Conservation (phyloP, 139 green algal genomes). For the Chlorella sp. region DNA sequence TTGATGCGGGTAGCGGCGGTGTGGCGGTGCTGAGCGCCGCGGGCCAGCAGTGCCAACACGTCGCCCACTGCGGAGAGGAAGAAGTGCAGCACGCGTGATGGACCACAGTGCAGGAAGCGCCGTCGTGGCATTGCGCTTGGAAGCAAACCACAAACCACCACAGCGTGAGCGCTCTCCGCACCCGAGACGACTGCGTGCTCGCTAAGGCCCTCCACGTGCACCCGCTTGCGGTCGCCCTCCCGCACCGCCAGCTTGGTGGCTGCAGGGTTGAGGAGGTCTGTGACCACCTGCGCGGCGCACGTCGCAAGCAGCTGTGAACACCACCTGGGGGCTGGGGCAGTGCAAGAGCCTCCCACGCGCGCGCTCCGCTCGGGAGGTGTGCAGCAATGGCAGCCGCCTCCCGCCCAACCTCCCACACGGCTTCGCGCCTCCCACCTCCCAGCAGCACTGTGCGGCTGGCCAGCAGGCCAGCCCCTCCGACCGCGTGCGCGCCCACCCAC, state of each 20-base stretch:
- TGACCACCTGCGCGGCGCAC: too few relatives aligned
- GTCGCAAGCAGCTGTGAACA: too few relatives aligned
- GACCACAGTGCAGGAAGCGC: too few relatives aligned
- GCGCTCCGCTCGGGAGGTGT: too few relatives aligned
- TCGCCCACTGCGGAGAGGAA: constrained; percentile 41
- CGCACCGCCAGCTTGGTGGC: constrained; percentile 47
- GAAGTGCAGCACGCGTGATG: neutral
- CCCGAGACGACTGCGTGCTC: constrained; percentile 72
- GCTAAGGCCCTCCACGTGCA: constrained; percentile 84
- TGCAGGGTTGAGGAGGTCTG: constrained; percentile 75
- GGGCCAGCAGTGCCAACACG: constrained; percentile 66
- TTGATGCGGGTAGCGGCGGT: constrained; percentile 89
- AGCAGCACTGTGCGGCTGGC: too few relatives aligned
- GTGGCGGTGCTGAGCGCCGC: constrained; percentile 70
- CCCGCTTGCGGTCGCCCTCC: constrained; percentile 71
- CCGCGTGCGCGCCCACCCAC: neutral
- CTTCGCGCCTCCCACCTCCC: too few relatives aligned
- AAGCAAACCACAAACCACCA: neutral
- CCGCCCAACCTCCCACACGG: too few relatives aligned
- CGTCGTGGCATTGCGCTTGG: neutral
- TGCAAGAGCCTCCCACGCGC: too few relatives aligned
- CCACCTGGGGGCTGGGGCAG: too few relatives aligned
- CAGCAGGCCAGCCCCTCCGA: too few relatives aligned
- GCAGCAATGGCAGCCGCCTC: too few relatives aligned
- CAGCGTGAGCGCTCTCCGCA: constrained; percentile 9